Evolutionary conservation across 2,329 filamentous ascomycete genomes (phyloP), one percentile per base, ranked within the genome.

Genomic region (Calonectria pauciramosa): DNA sequence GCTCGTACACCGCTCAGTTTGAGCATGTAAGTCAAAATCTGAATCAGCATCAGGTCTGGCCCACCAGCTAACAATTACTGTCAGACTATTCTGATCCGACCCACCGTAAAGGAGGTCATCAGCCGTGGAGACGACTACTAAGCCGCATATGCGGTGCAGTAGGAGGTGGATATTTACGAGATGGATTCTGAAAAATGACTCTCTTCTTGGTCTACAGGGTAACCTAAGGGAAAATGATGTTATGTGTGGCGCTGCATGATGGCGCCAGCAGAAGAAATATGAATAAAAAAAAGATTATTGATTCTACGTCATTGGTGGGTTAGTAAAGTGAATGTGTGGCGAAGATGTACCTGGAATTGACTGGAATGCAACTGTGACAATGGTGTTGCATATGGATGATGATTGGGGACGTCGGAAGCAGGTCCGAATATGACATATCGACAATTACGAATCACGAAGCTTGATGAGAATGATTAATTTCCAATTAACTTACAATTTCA

Each of bases 1-100:
- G 96, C 73, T 97, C 95, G 32, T 98, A 98, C 85, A 97, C 96
- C 32, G 96, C 96, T 77, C 96, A 98, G 84, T 98, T 93, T 83
- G 96, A 98, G 89, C 96, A 98, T 88, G 96, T 97, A 87, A 90
- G 94, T 91, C 72, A 49, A 30, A 23, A 36, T 47, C 4, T 26
- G 10, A 34, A 64, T 26, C 60, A 26, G 16, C 28, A 2, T 9
- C 30, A 23, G 34, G 28, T 23, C n/a, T 38, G 11, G 34, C 7
- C 51, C 14, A 20, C 30, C n/a, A 69, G 67, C 44, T 23, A 68
- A 65, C 71, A 75, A 72, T 34, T 44, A 66, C 38, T 56, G 32
- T 23, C 70, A 95, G 93, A 95, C 94, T 41, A 94, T 96, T 79
- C 85, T 96, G 78, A 91, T 96, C 76, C 90, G 94, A 81, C 94